Percentiles rank a stretch among this genome's conserved stretches.
phyloP scores from a whole-genome alignment of 1,284 basidiomycete genomes.

The Boletus holoroseus region DNA sequence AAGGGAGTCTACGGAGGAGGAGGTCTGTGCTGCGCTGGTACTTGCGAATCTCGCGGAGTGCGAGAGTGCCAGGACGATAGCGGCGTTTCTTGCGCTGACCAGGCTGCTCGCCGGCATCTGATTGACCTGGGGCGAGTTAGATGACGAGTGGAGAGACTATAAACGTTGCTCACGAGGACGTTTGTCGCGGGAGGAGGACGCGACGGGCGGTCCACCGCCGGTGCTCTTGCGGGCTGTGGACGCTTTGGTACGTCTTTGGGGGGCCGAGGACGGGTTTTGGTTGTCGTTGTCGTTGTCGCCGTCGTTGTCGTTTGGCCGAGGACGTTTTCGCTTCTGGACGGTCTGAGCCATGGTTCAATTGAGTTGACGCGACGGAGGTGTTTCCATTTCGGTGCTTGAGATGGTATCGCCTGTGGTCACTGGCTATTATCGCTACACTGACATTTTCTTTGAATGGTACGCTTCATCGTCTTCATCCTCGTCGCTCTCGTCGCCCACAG shows the following conservation, averaged over 20 bases:
- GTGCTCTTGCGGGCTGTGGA: slow-evolving; percentile 73
- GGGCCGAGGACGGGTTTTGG: slow-evolving; percentile 35
- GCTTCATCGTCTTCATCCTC: background rate
- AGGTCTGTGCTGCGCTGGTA: slow-evolving; percentile 93
- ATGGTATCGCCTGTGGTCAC: slow-evolving; percentile 43
- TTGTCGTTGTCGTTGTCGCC: slow-evolving; percentile 10
- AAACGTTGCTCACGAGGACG: slow-evolving; percentile 21
- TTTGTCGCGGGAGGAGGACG: slow-evolving; percentile 28
- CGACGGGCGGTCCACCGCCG: slow-evolving; percentile 46
- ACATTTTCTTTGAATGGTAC: slow-evolving; percentile 73
- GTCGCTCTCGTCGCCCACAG: slow-evolving; percentile 1
- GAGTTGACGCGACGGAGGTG: background rate
- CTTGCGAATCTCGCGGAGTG: slow-evolving; percentile 85
- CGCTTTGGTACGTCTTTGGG: slow-evolving; percentile 46
- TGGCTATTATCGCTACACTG: slow-evolving; percentile 75
- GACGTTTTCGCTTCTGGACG: slow-evolving; percentile 39
- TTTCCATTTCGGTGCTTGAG: slow-evolving; percentile 14
- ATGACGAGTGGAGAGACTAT: slow-evolving; percentile 2
- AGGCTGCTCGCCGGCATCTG: slow-evolving; percentile 27
- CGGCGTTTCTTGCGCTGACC: slow-evolving; percentile 49
- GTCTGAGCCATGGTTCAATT: slow-evolving; percentile 48
- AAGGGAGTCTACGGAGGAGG: slow-evolving; percentile 82
- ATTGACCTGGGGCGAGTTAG: slow-evolving; percentile 16
- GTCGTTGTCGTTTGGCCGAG: slow-evolving; percentile 37
- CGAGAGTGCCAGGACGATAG: slow-evolving; percentile 83